Base-by-base conservation (phyloP, 441 rosid species). In the Manihot esculenta region DNA sequence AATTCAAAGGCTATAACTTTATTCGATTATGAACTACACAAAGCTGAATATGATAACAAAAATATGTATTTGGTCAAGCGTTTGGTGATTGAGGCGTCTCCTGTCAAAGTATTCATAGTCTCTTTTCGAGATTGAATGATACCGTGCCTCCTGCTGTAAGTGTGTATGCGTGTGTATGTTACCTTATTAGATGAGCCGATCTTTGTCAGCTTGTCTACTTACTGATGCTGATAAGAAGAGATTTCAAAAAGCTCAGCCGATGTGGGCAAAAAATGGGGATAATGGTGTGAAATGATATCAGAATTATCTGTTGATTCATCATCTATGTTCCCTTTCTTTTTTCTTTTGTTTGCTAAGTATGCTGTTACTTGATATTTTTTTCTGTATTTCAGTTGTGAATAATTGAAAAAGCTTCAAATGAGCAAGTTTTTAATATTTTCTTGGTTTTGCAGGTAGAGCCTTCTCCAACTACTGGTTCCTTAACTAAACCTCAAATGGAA, bases 391-490 rank as follows among this genome's bases (percentile, higher is more conserved):
- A 18, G 21, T 17, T 8, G 4, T 30, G 60, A 56, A 45, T n/a
- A n/a, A n/a, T n/a, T n/a, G n/a, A n/a, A n/a, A n/a, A n/a, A n/a
- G n/a, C n/a, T 51, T 64, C 62, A 18, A 59, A 42, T 50, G 10
- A 64, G 66, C 53, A 33, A 63, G 18, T 23, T 59, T 44, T 70
- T 38, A 51, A 17, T 65, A 63, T 56, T 73, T 66, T 84, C 71
- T 72, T 76, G 69, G 50, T 64, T 72, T 74, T 81, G 69, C 84
- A 94, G 97, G 85, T 85, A 45, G 97, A 90, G 80, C 94, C 98
- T 65, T 94, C 98, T 17, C 99, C 98, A 71, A 90, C 99, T 33
- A 89, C 97, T 11, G 99, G 99, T 65, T 88, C 99, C 62, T 81
- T 94, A 76, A 60, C 73, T 55, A 89, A 89, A 79, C 87, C 88